A percentile compares a stretch with the other conserved stretches of the same genome.
Evolutionary conservation across 306 rosid species (phyloP).

Genomic region (Trifolium pratense): DNA sequence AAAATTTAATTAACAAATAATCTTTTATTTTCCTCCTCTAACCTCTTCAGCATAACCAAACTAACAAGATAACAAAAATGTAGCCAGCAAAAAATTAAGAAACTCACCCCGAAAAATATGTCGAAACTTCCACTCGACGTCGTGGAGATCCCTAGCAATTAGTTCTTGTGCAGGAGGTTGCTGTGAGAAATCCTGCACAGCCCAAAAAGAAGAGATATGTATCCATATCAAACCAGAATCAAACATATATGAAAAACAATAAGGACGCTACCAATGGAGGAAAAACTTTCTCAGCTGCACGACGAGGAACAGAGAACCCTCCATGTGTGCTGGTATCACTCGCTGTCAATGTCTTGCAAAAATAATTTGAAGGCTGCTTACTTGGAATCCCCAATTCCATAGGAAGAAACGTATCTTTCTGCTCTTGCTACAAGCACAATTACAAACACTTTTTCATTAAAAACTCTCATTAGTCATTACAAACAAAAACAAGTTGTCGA

Average conservation of each 20-base stretch:
- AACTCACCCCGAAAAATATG: slow-evolving; percentile 77
- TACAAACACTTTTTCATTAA: slow-evolving; percentile 14
- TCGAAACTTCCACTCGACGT: slow-evolving; percentile 87
- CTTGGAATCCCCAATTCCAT: slow-evolving; percentile 85
- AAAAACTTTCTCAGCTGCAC: slow-evolving; percentile 92
- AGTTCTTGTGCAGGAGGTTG: slow-evolving; percentile 93
- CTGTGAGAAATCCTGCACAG: slow-evolving; percentile 69
- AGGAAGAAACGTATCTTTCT: slow-evolving; percentile 83
- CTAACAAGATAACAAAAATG: slow-evolving; percentile 1
- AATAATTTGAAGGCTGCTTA: slow-evolving; percentile 85
- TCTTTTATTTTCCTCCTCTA: too few relatives aligned
- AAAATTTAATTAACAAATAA: background rate
- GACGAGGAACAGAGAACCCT: slow-evolving; percentile 94
- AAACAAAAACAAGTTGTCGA: background rate
- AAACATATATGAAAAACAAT: slow-evolving; percentile 30
- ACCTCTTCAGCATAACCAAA: background rate
- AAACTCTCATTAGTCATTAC: background rate
- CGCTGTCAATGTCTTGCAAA: slow-evolving; percentile 90
- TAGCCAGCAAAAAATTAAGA: background rate
- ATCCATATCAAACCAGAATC: slow-evolving; percentile 38
- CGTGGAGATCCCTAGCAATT: slow-evolving; percentile 88
- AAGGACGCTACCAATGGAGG: slow-evolving; percentile 69
- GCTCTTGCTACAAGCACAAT: slow-evolving; percentile 67
- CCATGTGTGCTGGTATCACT: slow-evolving; percentile 94
- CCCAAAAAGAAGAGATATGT: slow-evolving; percentile 40